A percentile compares a stretch with the other conserved stretches of the same genome.
Conservation (phyloP, 345 rosid genomes). For the Salix arbutifolia region DNA sequence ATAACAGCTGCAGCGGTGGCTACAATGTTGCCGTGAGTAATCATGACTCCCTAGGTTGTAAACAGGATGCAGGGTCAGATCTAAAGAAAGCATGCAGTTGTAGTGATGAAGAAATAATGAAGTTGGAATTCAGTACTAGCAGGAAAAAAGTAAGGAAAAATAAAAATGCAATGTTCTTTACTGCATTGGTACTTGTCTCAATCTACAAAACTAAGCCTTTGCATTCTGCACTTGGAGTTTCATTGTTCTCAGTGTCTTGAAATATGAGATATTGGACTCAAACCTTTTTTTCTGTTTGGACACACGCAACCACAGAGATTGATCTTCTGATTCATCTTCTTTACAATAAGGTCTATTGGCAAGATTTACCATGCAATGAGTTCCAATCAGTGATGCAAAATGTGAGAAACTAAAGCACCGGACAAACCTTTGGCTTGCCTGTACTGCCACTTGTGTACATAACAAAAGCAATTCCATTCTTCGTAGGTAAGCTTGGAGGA, state of each 20-base stretch:
- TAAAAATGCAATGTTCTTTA: neutral
- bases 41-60: constrained; percentile 79
- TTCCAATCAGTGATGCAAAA: neutral
- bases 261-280: neutral
- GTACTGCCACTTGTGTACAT: constrained; percentile 98
- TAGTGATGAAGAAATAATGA: neutral
- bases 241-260: too few species aligned
- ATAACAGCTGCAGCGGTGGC: constrained; percentile 81
- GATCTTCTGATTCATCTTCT: neutral
- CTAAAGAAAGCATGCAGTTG: neutral
- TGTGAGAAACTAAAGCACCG: neutral
- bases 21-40: constrained; percentile 74
- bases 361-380: neutral
- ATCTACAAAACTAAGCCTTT: neutral
- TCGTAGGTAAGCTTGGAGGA: constrained; percentile 58
- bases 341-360: neutral
- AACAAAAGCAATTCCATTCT: constrained; percentile 64
- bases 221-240: neutral
- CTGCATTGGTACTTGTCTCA: neutral
- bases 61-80: constrained; percentile 24
- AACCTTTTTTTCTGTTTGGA: neutral
- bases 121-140: neutral
- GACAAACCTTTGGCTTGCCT: constrained; percentile 80
- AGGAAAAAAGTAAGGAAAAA: neutral
- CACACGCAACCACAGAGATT: neutral